Percentiles rank a stretch among this genome's conserved stretches.
phyloP scores from a whole-genome alignment of 768 basidiomycete genomes.

The Amanita polypyramis region DNA sequence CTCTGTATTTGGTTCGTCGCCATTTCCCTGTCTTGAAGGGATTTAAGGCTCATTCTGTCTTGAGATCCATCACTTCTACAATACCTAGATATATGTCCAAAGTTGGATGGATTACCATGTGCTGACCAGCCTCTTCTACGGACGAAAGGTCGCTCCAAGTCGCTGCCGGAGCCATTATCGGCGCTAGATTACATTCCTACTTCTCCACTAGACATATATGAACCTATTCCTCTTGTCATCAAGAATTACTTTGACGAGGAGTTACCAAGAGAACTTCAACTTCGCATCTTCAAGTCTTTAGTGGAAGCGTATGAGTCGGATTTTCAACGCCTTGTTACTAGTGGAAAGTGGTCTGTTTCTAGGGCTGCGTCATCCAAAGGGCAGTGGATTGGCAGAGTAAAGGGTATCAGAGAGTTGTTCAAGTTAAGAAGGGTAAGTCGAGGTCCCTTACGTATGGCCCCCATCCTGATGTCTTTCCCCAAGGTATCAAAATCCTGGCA shows the following conservation, averaged over 20 bases:
- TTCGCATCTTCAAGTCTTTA: constrained; percentile 47
- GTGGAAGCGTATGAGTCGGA: constrained; percentile 52
- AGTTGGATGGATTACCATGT: constrained; percentile 3
- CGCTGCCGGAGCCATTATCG: constrained; percentile 52
- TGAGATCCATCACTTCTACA: not conserved
- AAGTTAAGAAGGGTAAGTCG: constrained; percentile 66
- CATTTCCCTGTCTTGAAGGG: not conserved
- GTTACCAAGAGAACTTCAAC: constrained; percentile 61
- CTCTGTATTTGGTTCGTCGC: not conserved
- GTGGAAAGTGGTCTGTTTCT: constrained; percentile 47
- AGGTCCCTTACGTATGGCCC: constrained; percentile 4
- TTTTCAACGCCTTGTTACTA: constrained; percentile 30
- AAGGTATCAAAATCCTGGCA: constrained; percentile 73
- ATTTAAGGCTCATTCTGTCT: not conserved
- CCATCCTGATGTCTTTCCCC: not conserved
- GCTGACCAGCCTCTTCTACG: constrained; percentile 20
- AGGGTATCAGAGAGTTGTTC: constrained; percentile 68
- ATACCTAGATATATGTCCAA: not conserved
- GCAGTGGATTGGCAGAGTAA: constrained; percentile 69
- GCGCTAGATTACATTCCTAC: constrained; percentile 49
- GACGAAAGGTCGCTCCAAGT: constrained; percentile 50
- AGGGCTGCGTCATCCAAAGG: constrained; percentile 52
- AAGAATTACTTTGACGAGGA: constrained; percentile 57
- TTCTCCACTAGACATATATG: constrained; percentile 37
- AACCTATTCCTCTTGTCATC: constrained; percentile 37